A percentile compares a stretch with the other conserved stretches of the same genome.
Evolutionary conservation across 257 asterid species (phyloP).

Genomic region (Marsdenia floribunda): DNA sequence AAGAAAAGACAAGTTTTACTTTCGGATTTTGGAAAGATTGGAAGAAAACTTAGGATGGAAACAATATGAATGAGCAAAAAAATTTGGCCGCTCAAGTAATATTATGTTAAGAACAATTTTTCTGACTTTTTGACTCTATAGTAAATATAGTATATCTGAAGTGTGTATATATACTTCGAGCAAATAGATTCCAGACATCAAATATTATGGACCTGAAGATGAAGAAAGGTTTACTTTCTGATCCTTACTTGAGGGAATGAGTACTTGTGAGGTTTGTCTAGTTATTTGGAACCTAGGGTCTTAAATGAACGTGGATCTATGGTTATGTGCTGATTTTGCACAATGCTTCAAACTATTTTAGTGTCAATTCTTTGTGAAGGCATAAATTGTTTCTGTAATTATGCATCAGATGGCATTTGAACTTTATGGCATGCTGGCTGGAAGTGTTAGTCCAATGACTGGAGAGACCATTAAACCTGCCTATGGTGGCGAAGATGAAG

Average conservation of each 20-base stretch:
- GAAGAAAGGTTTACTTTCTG: neutral
- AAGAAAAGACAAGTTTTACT: no score
- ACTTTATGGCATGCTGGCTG: constrained; percentile 85
- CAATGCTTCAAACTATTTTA: neutral
- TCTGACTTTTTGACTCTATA: neutral
- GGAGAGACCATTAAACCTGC: constrained; percentile 94
- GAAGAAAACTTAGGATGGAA: neutral
- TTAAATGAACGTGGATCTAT: neutral
- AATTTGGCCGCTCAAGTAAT: neutral
- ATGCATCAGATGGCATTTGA: constrained; percentile 83
- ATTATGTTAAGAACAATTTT: neutral
- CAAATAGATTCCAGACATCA: neutral
- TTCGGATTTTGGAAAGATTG: neutral
- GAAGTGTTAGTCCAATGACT: constrained; percentile 91
- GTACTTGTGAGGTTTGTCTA: neutral
- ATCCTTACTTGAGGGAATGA: neutral
- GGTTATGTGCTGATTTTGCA: neutral
- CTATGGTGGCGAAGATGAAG: constrained; percentile 92
- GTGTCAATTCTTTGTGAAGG: neutral
- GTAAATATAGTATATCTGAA: neutral
- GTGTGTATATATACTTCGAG: neutral
- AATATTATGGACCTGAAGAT: neutral
- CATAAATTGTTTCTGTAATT: constrained; percentile 3
- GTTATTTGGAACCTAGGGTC: neutral
- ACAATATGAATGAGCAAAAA: neutral